Percentiles rank a stretch among this genome's conserved stretches.
Conservation (phyloP, 768 basidiomycete genomes). For the Amanita subjunquillea region DNA sequence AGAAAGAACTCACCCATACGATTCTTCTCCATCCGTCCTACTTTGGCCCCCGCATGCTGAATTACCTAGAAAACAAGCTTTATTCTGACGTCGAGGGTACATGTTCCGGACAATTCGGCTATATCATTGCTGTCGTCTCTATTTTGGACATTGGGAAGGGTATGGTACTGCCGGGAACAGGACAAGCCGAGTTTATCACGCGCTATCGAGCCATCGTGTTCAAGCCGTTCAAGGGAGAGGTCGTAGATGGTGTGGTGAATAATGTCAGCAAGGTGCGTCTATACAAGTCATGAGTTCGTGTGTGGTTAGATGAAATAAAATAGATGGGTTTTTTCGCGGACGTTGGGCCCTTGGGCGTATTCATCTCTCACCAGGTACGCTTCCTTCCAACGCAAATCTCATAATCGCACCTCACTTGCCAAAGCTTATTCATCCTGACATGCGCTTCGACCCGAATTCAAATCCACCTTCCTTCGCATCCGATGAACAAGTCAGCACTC, state of each 20-base stretch:
- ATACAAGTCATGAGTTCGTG: neutral
- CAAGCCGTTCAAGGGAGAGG: slow-evolving; percentile 99
- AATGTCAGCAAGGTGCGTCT: slow-evolving; percentile 81
- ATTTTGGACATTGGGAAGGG: slow-evolving; percentile 90
- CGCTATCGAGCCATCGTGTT: slow-evolving; percentile 95
- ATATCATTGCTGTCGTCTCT: slow-evolving; percentile 86
- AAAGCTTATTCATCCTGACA: slow-evolving; percentile 88
- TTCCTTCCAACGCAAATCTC: neutral
- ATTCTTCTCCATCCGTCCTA: slow-evolving; percentile 97
- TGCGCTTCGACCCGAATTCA: slow-evolving; percentile 91
- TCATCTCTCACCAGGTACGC: slow-evolving; percentile 89
- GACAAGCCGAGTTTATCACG: slow-evolving; percentile 93
- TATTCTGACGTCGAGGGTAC: slow-evolving; percentile 97
- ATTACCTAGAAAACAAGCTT: slow-evolving; percentile 86
- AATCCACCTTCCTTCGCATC: slow-evolving; percentile 96
- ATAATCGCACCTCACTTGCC: neutral
- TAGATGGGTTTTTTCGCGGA: slow-evolving; percentile 99
- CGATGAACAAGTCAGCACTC: slow-evolving; percentile 59
- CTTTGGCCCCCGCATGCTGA: slow-evolving; percentile 92
- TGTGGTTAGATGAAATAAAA: neutral
- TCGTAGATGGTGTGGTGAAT: slow-evolving; percentile 92
- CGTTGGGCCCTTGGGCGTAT: slow-evolving; percentile 88
- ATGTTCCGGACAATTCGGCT: slow-evolving; percentile 91
- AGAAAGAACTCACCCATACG: slow-evolving; percentile 98
- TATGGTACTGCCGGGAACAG: slow-evolving; percentile 83